These are phyloP conservation scores for Borovskyia barvae DNA, from an alignment of 208 protist species.

Conservation along the genomic window DNA sequence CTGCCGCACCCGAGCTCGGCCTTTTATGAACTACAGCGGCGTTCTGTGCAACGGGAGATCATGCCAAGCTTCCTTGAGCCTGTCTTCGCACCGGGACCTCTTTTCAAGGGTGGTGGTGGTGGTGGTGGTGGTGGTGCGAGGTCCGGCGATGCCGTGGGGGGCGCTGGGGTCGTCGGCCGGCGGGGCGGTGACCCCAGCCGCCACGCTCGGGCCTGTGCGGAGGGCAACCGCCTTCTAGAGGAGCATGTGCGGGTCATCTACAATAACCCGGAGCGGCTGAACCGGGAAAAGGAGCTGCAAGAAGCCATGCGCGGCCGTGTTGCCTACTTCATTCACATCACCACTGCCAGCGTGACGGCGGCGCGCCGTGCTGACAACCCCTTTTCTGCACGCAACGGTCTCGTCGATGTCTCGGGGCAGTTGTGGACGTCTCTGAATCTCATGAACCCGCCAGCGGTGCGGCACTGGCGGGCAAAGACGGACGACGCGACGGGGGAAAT, in stretches of 20 bases:
- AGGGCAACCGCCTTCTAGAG: constrained; percentile 52
- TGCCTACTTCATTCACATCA: constrained; percentile 72
- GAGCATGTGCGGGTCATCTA: constrained; percentile 79
- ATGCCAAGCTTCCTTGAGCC: constrained; percentile 80
- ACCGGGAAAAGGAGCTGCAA: constrained; percentile 53
- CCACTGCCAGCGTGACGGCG: constrained; percentile 72
- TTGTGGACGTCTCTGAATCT: constrained; percentile 62
- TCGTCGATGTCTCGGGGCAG: constrained; percentile 69
- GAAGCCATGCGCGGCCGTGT: constrained; percentile 38
- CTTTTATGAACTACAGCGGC: constrained; percentile 71
- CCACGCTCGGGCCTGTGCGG: constrained; percentile 1
- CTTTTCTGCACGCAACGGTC: constrained; percentile 79
- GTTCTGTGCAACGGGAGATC: constrained; percentile 74
- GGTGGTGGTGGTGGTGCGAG: constrained; percentile 5
- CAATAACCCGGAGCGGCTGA: constrained; percentile 64
- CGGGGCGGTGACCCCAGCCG: background rate
- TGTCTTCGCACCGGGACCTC: constrained; percentile 42
- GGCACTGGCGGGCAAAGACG: constrained; percentile 29
- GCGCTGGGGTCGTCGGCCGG: background rate
- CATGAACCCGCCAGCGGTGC: constrained; percentile 49
- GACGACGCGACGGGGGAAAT: constrained; percentile 32
- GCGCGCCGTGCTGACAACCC: constrained; percentile 87
- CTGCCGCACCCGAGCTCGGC: constrained; percentile 40
- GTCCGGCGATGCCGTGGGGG: background rate
- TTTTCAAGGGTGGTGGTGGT: constrained; percentile 16